phyloP scores from a whole-genome alignment of 768 basidiomycete species.

The Dictyophora rubrovolvata region DNA sequence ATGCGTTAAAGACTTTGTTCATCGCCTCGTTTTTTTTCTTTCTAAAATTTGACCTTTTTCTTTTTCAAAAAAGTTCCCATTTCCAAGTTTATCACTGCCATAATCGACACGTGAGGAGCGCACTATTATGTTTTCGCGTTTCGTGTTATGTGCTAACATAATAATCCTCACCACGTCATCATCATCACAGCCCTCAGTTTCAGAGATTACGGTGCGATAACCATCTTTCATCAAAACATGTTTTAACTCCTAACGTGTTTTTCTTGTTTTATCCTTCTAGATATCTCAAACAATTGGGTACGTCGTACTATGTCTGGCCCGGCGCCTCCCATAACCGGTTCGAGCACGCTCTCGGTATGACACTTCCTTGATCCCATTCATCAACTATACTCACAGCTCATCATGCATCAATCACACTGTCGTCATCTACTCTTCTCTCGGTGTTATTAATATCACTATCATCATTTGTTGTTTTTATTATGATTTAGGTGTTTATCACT shows the following conservation, averaged over 20 bases:
- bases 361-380: not conserved
- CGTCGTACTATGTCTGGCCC: slow-evolving; percentile 66
- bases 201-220: slow-evolving; percentile 48
- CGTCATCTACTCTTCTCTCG: not conserved
- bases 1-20: not conserved
- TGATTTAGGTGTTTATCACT: slow-evolving; percentile 56
- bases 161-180: not conserved
- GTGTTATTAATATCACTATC: not conserved
- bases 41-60: not conserved
- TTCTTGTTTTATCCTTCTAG: not conserved
- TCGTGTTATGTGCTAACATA: not conserved
- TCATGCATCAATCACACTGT: not conserved
- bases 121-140: not conserved
- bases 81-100: not conserved
- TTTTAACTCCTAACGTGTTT: not conserved
- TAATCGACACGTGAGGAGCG: slow-evolving; percentile 10
- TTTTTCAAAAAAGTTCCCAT: not conserved
- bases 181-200: slow-evolving; percentile 51
- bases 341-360: slow-evolving; percentile 70
- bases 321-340: slow-evolving; percentile 75
- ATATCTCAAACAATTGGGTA: slow-evolving; percentile 71
- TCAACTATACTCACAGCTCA: not conserved
- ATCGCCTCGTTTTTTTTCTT: no score
- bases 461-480: not conserved
- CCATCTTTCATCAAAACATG: not conserved